phyloP scores from a whole-genome alignment of 306 rosid species.

The Arachis hypogaea region DNA sequence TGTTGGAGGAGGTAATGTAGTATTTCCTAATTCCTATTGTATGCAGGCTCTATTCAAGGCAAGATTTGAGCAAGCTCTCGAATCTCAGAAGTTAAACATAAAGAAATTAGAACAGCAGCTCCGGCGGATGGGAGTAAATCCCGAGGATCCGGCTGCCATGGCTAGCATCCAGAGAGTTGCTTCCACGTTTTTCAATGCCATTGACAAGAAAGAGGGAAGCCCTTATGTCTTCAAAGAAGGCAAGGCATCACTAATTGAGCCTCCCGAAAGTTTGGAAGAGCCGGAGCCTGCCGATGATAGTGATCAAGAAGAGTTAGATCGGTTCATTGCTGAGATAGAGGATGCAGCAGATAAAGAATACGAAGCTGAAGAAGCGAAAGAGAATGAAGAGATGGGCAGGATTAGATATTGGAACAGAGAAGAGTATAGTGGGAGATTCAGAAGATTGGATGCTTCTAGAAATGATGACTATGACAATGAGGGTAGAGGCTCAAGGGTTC shows the following conservation, averaged over 20 bases:
- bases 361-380: conserved; percentile 90
- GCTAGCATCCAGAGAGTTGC: conserved; percentile 98
- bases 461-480: conserved; percentile 52
- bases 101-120: conserved; percentile 93
- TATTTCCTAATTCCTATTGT: conserved; percentile 17
- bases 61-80: conserved; percentile 98
- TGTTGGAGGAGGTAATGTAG: conserved; percentile 32
- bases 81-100: conserved; percentile 92
- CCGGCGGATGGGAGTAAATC: conserved; percentile 87
- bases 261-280: conserved; percentile 49
- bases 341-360: conserved; percentile 95
- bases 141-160: conserved; percentile 95
- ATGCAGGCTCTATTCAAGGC: conserved; percentile 97
- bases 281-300: conserved; percentile 63
- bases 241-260: conserved; percentile 46
- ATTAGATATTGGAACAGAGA: conserved; percentile 82
- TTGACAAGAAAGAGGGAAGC: conserved; percentile 85
- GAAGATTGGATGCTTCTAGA: conserved; percentile 61
- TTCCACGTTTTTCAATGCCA: conserved; percentile 93
- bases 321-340: conserved; percentile 91
- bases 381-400: conserved; percentile 74
- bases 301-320: conserved; percentile 91
- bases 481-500: conserved; percentile 48
- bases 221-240: conserved; percentile 82
- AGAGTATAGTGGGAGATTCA: conserved; percentile 75